These are phyloP conservation scores for Silene conica DNA, from an alignment of 148 eudicot genomes.

Conservation along the genomic window DNA sequence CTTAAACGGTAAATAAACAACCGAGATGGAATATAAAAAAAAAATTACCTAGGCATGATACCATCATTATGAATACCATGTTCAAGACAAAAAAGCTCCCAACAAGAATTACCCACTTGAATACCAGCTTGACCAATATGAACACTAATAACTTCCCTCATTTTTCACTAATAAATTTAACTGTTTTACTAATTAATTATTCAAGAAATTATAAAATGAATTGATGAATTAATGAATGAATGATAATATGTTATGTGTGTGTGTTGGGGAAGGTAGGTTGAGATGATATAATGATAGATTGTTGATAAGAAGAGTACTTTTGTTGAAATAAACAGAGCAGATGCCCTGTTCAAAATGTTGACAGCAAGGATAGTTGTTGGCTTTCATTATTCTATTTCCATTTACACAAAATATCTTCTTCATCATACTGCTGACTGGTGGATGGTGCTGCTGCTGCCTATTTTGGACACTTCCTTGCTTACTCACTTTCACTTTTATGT, in stretches of 20 bases:
- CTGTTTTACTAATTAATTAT: not conserved
- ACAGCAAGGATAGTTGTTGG: constrained; percentile 21
- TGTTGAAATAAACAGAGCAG: not conserved
- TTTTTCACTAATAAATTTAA: not conserved
- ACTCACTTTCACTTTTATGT: too few species aligned
- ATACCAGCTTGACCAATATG: constrained; percentile 62
- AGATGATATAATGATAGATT: not conserved
- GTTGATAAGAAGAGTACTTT: not conserved
- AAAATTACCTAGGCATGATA: constrained; percentile 43
- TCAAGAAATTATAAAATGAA: not conserved
- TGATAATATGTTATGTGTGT: not conserved
- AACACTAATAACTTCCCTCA: constrained; percentile 50
- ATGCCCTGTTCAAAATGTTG: constrained; percentile 23
- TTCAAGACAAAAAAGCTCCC: constrained; percentile 58
- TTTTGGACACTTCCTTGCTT: not conserved
- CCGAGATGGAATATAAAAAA: not conserved
- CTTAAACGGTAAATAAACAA: not conserved
- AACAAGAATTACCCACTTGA: constrained; percentile 61
- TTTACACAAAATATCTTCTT: not conserved
- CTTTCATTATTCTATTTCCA: not conserved
- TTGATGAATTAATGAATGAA: not conserved
- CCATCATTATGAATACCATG: constrained; percentile 64
- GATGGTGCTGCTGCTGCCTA: not conserved
- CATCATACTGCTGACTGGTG: not conserved
- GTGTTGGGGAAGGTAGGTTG: not conserved